Base-by-base conservation (phyloP, 768 basidiomycete species). In the Cyclocybe aegerita region DNA sequence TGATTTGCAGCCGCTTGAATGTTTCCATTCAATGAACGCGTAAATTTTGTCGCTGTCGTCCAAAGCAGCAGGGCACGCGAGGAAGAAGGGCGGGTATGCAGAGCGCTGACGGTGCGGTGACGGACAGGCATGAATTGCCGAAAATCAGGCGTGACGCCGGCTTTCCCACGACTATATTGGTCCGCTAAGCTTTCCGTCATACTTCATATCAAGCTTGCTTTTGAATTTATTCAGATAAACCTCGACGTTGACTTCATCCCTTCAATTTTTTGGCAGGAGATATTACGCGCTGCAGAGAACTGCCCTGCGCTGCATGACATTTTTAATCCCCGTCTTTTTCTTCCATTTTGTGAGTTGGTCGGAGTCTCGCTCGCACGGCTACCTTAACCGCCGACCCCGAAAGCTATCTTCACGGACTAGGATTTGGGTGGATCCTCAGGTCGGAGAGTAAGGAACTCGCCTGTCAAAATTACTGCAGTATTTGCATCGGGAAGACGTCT, bases 1-100 rank as follows among this genome's bases (percentile, higher is more conserved):
- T 80, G 36, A 62, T 65, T 51, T 72, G 65, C 43, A 83, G 68
- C 15, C 72, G 67, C 39, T 71, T 65, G 39, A 66, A 65, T 50
- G 72, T 74, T 49, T 70, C 70, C 72, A 70, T 70, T 46, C 53
- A 53, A 43, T n/a, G 43, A 34, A 31, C 35, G 39, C 17, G 34
- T 34, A 37, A 17, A 33, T 17, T 4, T 51, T 38, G 34, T 31
- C 14, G 23, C 23, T 23, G 23, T 23, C 23, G 23, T 23, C 23
- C 23, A 23, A 23, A 5, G 23, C 23, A 23, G 23, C 23, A 23
- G 23, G 23, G 23, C 23, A 23, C 23, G 23, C 23, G 23, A 23
- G 23, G 23, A 23, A 23, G 23, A 23, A 23, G 23, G 23, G 23
- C 23, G 23, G 23, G 23, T 23, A 23, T 23, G 23, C 23, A 23